A percentile compares a stretch with the other conserved stretches of the same genome.
These are phyloP conservation scores for Fusarium circinatum DNA, from an alignment of 2,329 filamentous ascomycete genomes.

Conservation along the genomic window DNA sequence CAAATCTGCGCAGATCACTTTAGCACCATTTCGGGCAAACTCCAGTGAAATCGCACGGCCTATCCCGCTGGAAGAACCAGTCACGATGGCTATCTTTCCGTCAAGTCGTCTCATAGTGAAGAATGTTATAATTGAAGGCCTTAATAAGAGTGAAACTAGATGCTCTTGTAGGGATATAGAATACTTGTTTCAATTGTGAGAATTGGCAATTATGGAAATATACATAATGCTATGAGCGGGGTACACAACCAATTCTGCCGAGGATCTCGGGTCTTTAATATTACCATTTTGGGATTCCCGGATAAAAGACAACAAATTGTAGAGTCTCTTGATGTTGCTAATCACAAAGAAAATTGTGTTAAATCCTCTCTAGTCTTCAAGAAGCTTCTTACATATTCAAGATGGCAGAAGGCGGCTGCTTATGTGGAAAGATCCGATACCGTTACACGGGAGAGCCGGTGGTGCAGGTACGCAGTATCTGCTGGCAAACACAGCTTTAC, in stretches of 20 bases:
- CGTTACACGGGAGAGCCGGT: background rate
- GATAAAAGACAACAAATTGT: background rate
- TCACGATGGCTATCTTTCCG: background rate
- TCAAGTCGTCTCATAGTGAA: background rate
- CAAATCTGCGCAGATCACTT: background rate
- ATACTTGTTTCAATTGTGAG: no score
- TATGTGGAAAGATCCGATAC: background rate
- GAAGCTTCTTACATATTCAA: background rate
- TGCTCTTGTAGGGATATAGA: background rate
- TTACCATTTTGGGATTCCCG: background rate
- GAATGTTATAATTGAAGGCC: rapidly evolving
- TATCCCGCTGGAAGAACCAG: background rate
- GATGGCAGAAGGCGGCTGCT: background rate
- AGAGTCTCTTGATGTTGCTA: background rate
- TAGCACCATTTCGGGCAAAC: background rate
- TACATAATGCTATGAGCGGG: background rate
- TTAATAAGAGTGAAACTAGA: background rate
- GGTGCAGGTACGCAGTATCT: background rate
- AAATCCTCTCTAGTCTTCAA: background rate
- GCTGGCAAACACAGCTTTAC: background rate
- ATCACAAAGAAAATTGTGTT: background rate
- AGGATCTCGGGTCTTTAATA: background rate
- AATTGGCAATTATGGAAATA: no score
- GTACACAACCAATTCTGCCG: background rate
- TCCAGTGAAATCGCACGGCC: background rate